Conservation (phyloP, 2,329 filamentous ascomycete genomes). For the Rhynchosporium agropyri region DNA sequence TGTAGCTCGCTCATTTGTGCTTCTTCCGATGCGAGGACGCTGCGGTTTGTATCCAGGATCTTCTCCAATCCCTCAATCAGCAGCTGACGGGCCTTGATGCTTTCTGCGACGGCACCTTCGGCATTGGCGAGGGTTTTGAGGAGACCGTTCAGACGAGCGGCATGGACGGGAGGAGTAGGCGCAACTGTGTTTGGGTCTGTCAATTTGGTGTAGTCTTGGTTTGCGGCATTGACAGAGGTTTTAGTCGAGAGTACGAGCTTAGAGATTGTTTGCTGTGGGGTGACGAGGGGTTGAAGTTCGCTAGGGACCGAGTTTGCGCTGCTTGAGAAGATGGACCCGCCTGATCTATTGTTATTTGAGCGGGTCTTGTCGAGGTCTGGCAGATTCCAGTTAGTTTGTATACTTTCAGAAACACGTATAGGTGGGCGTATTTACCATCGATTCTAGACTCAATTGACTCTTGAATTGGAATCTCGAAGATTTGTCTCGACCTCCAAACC, state of each 20-base stretch:
- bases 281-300: constrained; percentile 76
- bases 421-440: constrained; percentile 61
- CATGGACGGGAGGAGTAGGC: constrained; percentile 86
- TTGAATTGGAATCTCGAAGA: constrained; percentile 82
- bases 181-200: constrained; percentile 68
- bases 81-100: constrained; percentile 79
- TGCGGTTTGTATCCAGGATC: constrained; percentile 73
- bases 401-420: too few species aligned
- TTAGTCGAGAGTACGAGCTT: constrained; percentile 73
- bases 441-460: constrained; percentile 78
- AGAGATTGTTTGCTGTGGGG: constrained; percentile 71
- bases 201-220: constrained; percentile 82
- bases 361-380: constrained; percentile 65
- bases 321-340: constrained; percentile 71
- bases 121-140: constrained; percentile 86
- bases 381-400: constrained; percentile 17
- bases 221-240: constrained; percentile 68
- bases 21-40: constrained; percentile 71
- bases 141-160: constrained; percentile 85
- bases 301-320: constrained; percentile 63
- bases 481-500: constrained; percentile 85
- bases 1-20: constrained; percentile 63
- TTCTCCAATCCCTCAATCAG: constrained; percentile 82
- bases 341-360: constrained; percentile 55
- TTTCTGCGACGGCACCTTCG: constrained; percentile 85